phyloP scores from a whole-genome alignment of 768 basidiomycete species.

The Leccinellum rugosiceps region DNA sequence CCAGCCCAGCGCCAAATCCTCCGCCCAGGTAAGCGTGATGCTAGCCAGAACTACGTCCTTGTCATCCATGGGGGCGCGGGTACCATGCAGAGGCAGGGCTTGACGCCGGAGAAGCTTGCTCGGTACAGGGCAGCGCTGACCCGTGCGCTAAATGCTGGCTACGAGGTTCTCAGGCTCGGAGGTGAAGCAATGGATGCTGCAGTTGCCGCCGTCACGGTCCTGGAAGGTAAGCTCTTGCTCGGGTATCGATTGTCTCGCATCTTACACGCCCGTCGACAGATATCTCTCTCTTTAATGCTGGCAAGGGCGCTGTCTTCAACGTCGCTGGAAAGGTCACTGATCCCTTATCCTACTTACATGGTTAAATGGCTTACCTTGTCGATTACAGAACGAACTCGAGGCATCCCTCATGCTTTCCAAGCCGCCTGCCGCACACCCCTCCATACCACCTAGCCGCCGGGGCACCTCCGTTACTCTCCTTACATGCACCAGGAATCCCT shows the following conservation, averaged over 20 bases:
- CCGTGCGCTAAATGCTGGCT: slow-evolving; percentile 57
- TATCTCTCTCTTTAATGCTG: slow-evolving; percentile 73
- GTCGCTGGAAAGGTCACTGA: slow-evolving; percentile 62
- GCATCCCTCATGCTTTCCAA: slow-evolving; percentile 78
- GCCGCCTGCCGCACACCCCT: slow-evolving; percentile 63
- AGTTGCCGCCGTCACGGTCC: slow-evolving; percentile 64
- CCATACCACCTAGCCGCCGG: slow-evolving; percentile 56
- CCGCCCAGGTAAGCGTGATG: slow-evolving; percentile 6
- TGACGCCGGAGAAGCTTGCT: slow-evolving; percentile 59
- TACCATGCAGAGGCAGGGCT: slow-evolving; percentile 53
- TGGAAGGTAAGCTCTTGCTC: slow-evolving; percentile 55
- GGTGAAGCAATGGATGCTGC: slow-evolving; percentile 84
- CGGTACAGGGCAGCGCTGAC: slow-evolving; percentile 55
- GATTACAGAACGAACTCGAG: slow-evolving; percentile 72
- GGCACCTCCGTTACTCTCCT: slow-evolving; percentile 66
- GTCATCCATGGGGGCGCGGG: slow-evolving; percentile 84
- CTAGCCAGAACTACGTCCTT: slow-evolving; percentile 37
- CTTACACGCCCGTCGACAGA: slow-evolving; percentile 39
- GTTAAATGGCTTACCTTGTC: not conserved
- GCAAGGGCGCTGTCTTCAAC: slow-evolving; percentile 83
- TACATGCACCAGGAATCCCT: slow-evolving; percentile 68
- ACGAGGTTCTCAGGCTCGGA: slow-evolving; percentile 57
- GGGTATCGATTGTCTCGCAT: not conserved
- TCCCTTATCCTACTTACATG: not conserved
- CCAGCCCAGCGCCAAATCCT: not conserved